phyloP scores from a whole-genome alignment of 495 filamentous ascomycete species.

The Hypoxylon subgilvum region DNA sequence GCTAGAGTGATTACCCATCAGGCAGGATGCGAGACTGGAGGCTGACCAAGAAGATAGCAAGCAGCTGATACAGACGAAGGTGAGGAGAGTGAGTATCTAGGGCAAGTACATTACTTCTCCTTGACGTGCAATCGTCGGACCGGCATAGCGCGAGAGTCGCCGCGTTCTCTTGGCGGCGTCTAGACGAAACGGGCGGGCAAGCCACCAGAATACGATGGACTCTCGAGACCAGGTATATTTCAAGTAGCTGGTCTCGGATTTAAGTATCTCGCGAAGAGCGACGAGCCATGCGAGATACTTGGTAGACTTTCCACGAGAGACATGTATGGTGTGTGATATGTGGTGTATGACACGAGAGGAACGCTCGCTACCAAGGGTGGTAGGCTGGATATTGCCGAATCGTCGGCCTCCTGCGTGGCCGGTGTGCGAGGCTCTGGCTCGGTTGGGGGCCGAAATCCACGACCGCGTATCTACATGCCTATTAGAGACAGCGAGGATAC shows the following conservation, averaged over 20 bases:
- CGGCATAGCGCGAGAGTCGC: background rate
- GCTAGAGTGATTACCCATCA: too few species aligned
- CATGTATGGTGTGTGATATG: too few species aligned
- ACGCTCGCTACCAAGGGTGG: too few species aligned
- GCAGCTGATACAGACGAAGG: too few species aligned
- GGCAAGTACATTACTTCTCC: too few species aligned
- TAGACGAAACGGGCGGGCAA: background rate
- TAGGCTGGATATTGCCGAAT: too few species aligned
- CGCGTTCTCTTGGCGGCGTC: background rate
- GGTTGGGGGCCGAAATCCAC: slow-evolving; percentile 20
- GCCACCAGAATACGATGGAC: background rate
- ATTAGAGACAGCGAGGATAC: background rate
- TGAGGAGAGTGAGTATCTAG: too few species aligned
- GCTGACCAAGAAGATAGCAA: background rate
- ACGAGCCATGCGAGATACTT: background rate
- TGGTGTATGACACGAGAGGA: too few species aligned
- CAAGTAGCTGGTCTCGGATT: background rate
- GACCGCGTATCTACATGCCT: background rate
- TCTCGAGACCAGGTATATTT: too few species aligned
- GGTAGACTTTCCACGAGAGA: slow-evolving; percentile 1
- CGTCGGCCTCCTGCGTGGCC: too few species aligned
- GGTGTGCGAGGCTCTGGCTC: background rate
- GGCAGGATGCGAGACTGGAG: too few species aligned
- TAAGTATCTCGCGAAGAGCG: background rate
- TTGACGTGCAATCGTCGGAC: too few species aligned